Conservation (phyloP, 768 basidiomycete species). For the Gyrodon lividus region DNA sequence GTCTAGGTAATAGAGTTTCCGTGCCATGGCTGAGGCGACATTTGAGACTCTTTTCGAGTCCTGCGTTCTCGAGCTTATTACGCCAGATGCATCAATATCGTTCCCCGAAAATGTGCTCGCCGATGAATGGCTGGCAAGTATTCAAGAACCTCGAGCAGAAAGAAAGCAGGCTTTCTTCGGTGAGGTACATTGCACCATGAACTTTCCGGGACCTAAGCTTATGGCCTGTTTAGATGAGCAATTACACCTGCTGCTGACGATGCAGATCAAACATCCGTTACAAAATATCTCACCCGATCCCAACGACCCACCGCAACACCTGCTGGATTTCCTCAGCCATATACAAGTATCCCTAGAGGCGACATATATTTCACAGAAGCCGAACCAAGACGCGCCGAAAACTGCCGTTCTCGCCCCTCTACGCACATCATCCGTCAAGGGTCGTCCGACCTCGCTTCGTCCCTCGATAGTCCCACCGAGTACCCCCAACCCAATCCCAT, state of each 20-base stretch:
- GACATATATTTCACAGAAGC: slow-evolving; percentile 64
- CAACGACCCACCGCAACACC: slow-evolving; percentile 30
- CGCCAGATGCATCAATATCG: slow-evolving; percentile 62
- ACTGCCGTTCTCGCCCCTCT: slow-evolving; percentile 48
- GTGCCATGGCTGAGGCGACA: slow-evolving; percentile 36
- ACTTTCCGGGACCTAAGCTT: slow-evolving; percentile 15
- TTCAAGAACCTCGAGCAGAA: slow-evolving; percentile 45
- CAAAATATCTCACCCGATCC: slow-evolving; percentile 31
- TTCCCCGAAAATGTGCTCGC: slow-evolving; percentile 48
- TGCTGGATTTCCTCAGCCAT: slow-evolving; percentile 64
- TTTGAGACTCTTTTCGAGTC: slow-evolving; percentile 65
- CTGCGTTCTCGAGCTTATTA: slow-evolving; percentile 56
- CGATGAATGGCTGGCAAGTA: slow-evolving; percentile 56
- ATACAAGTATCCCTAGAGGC: slow-evolving; percentile 80
- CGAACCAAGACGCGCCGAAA: slow-evolving; percentile 36
- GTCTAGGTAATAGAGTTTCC: background rate
- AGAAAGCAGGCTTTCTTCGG: slow-evolving; percentile 76
- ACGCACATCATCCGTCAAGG: slow-evolving; percentile 47
- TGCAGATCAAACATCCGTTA: slow-evolving; percentile 33
- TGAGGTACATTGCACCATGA: slow-evolving; percentile 34
- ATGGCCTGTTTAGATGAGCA: slow-evolving; percentile 49
- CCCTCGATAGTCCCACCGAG: slow-evolving; percentile 77
- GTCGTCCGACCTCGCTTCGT: slow-evolving; percentile 38
- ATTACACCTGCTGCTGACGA: slow-evolving; percentile 45
- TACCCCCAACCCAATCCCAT: slow-evolving; percentile 84